phyloP scores from a whole-genome alignment of 2,329 filamentous ascomycete species.

The Aspergillus transmontanensis region DNA sequence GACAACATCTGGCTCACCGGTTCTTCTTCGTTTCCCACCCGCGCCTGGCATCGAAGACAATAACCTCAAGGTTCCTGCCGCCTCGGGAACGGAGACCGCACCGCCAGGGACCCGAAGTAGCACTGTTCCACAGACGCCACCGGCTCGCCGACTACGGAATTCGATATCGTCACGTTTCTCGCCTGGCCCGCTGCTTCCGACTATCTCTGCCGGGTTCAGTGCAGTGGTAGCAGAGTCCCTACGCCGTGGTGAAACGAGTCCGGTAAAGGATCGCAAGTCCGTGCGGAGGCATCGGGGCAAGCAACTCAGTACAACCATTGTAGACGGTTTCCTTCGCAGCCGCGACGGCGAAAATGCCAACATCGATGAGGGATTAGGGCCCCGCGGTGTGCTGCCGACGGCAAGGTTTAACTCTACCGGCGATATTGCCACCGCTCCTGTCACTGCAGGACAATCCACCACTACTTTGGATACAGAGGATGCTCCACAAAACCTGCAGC shows the following conservation, averaged over 20 bases:
- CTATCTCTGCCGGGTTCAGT: conserved; percentile 62
- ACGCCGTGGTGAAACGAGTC: conserved; percentile 56
- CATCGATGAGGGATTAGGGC: conserved; percentile 19
- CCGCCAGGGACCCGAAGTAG: conserved; percentile 27
- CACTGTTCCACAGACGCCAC: conserved; percentile 40
- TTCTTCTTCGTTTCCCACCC: conserved; percentile 43
- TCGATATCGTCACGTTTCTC: conserved; percentile 57
- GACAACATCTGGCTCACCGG: conserved; percentile 30
- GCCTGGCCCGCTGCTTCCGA: conserved; percentile 61
- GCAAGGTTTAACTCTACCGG: conserved; percentile 33
- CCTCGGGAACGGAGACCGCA: conserved; percentile 19
- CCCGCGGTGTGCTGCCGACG: conserved; percentile 24
- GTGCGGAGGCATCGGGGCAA: conserved; percentile 30
- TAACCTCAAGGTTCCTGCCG: conserved; percentile 19
- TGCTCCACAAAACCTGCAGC: conserved; percentile 11
- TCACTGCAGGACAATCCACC: conserved; percentile 25
- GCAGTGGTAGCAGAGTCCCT: conserved; percentile 67
- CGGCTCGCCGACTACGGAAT: conserved; percentile 43
- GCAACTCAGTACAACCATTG: conserved; percentile 29
- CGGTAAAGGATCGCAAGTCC: conserved; percentile 34
- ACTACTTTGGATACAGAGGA: conserved; percentile 24
- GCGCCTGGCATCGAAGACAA: conserved; percentile 38
- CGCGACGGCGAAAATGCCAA: conserved; percentile 23
- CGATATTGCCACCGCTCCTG: conserved; percentile 20
- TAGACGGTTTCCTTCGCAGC: conserved; percentile 22